Evolutionary conservation across 257 asterid genomes (phyloP).

Genomic region (Leonotis leonurus): DNA sequence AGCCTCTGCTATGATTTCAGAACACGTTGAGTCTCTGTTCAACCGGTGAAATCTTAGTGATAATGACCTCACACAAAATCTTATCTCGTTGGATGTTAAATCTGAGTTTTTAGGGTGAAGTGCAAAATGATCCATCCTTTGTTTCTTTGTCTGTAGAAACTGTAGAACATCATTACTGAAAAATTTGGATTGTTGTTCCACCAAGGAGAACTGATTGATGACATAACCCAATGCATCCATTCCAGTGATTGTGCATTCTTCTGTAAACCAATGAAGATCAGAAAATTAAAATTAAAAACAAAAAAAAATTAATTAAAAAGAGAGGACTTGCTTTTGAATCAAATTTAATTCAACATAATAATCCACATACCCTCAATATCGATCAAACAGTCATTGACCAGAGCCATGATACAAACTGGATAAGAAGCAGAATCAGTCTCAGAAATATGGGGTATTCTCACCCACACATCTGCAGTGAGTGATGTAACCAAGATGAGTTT

Average conservation of each 20-base stretch:
- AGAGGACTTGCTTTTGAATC: not conserved
- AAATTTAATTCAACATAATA: slow-evolving; percentile 1
- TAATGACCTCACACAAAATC: slow-evolving; percentile 48
- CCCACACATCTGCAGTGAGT: slow-evolving; percentile 74
- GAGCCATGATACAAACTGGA: slow-evolving; percentile 64
- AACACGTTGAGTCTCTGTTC: slow-evolving; percentile 40
- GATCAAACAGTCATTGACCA: slow-evolving; percentile 48
- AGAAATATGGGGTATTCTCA: slow-evolving; percentile 54
- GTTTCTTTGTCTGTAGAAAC: slow-evolving; percentile 44
- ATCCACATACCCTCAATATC: slow-evolving; percentile 52
- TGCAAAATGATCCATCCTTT: slow-evolving; percentile 27
- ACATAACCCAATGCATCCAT: slow-evolving; percentile 48
- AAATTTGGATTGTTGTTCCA: slow-evolving; percentile 38
- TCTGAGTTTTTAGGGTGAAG: slow-evolving; percentile 32
- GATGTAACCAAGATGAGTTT: slow-evolving; percentile 43
- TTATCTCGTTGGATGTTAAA: slow-evolving; percentile 39
- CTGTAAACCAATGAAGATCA: slow-evolving; percentile 39
- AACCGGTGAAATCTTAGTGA: slow-evolving; percentile 43
- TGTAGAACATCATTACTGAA: slow-evolving; percentile 47
- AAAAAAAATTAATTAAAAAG: not conserved
- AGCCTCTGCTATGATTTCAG: slow-evolving; percentile 63
- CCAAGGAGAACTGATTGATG: slow-evolving; percentile 62
- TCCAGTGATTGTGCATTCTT: slow-evolving; percentile 44
- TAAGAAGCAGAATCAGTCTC: slow-evolving; percentile 28
- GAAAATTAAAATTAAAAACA: no score